Evolutionary conservation across 202 grass and related monocot species (phyloP).

Genomic region (Hordeum pubiflorum): DNA sequence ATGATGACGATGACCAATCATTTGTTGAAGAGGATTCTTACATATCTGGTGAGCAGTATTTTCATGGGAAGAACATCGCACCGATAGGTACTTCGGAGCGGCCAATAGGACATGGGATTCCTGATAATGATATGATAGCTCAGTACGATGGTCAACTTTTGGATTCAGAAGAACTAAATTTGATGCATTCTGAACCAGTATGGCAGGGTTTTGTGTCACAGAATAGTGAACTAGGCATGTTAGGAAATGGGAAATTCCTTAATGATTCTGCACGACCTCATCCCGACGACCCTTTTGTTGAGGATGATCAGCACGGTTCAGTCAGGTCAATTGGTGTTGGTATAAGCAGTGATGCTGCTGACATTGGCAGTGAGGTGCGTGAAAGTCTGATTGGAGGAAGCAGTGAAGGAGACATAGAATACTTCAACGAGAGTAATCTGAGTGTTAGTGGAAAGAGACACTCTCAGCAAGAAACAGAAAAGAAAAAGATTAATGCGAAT

Average conservation of each 20-base stretch:
- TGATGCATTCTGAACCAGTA: conserved; percentile 91
- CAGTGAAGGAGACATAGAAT: conserved; percentile 91
- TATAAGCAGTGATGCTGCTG: conserved; percentile 92
- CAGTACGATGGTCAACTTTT: conserved; percentile 87
- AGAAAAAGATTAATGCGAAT: conserved; percentile 36
- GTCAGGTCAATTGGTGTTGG: conserved; percentile 97
- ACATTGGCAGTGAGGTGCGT: conserved; percentile 91
- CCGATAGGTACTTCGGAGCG: conserved; percentile 38
- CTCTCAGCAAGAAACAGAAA: conserved; percentile 47
- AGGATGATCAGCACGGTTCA: conserved; percentile 95
- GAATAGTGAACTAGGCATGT: conserved; percentile 67
- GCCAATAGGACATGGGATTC: conserved; percentile 48
- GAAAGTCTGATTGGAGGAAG: conserved; percentile 98
- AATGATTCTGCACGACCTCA: conserved; percentile 41
- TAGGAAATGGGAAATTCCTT: conserved; percentile 69
- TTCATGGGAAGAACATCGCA: conserved; percentile 51
- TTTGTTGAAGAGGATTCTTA: conserved; percentile 92
- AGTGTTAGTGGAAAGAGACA: conserved; percentile 50
- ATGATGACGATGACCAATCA: conserved; percentile 83
- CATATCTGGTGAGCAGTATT: conserved; percentile 84
- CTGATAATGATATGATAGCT: conserved; percentile 76
- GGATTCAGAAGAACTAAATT: conserved; percentile 90
- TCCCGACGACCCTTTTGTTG: conserved; percentile 75
- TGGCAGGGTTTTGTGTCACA: conserved; percentile 95
- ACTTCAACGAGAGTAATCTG: conserved; percentile 60